phyloP scores from a whole-genome alignment of 2,329 filamentous ascomycete genomes.

The Xylariomycetidae sp. region DNA sequence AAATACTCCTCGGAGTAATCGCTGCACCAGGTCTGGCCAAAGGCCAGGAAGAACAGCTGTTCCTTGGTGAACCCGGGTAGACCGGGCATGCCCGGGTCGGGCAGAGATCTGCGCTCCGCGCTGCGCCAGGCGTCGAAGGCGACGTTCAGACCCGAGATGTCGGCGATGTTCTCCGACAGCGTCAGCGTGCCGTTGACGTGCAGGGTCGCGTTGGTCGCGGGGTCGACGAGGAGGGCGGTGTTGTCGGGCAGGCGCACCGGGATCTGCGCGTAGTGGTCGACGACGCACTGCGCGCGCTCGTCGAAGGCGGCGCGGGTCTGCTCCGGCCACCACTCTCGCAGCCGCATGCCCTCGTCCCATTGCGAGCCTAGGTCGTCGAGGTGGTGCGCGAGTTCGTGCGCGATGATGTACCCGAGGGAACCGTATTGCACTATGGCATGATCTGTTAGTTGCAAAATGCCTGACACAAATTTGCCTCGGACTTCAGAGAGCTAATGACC shows the following conservation, averaged over 20 bases:
- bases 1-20: slow-evolving; percentile 53
- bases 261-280: slow-evolving; percentile 62
- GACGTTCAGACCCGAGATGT: slow-evolving; percentile 61
- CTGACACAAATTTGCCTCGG: too few relatives aligned
- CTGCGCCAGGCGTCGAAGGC: slow-evolving; percentile 63
- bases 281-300: slow-evolving; percentile 58
- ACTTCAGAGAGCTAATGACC: too few relatives aligned
- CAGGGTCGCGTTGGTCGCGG: slow-evolving; percentile 2
- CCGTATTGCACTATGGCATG: slow-evolving; percentile 68
- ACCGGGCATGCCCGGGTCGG: slow-evolving; percentile 52
- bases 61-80: slow-evolving; percentile 59
- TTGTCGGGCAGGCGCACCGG: slow-evolving; percentile 52
- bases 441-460: too few relatives aligned
- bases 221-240: slow-evolving; percentile 38
- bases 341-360: slow-evolving; percentile 59
- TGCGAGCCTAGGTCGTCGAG: slow-evolving; percentile 64
- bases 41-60: slow-evolving; percentile 66
- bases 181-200: slow-evolving; percentile 60
- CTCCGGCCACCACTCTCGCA: slow-evolving; percentile 36
- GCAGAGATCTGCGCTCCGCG: slow-evolving; percentile 45
- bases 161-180: slow-evolving; percentile 67
- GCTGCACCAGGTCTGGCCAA: slow-evolving; percentile 57
- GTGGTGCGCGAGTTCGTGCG: slow-evolving; percentile 66
- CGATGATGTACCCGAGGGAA: slow-evolving; percentile 62
- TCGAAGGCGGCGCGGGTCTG: slow-evolving; percentile 42